phyloP scores from a whole-genome alignment of 345 rosid species.

The Cardamine resedifolia region DNA sequence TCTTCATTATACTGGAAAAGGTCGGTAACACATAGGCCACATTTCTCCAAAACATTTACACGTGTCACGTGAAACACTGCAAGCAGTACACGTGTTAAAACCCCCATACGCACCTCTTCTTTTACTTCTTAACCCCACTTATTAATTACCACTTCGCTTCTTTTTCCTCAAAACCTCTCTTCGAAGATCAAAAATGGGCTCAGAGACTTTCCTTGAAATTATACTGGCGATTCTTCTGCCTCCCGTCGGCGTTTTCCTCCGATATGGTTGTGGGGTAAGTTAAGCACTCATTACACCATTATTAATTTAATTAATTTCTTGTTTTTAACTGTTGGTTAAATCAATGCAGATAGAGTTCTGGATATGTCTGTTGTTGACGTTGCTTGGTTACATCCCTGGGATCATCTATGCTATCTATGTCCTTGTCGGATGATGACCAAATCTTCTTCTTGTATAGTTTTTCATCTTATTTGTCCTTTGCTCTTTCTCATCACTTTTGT shows the following conservation, averaged over 20 bases:
- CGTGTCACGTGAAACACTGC: slow-evolving; percentile 15
- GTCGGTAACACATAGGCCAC: slow-evolving; percentile 14
- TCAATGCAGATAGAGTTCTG: slow-evolving; percentile 81
- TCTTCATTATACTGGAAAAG: slow-evolving; percentile 4
- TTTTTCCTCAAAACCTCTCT: background rate
- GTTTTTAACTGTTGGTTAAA: background rate
- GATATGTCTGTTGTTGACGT: slow-evolving; percentile 76
- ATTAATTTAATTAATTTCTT: background rate
- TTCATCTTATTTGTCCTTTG: slow-evolving; percentile 10
- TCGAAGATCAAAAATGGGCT: slow-evolving; percentile 49
- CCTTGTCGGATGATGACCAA: slow-evolving; percentile 50
- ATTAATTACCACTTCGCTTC: slow-evolving; percentile 4
- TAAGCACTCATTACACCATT: slow-evolving; percentile 31
- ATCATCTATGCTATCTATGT: slow-evolving; percentile 85
- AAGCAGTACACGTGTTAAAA: slow-evolving; percentile 6
- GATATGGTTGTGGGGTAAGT: slow-evolving; percentile 91
- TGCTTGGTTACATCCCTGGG: slow-evolving; percentile 82
- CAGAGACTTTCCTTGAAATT: slow-evolving; percentile 81
- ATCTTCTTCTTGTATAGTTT: slow-evolving; percentile 28
- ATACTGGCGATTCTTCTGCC: slow-evolving; percentile 82
- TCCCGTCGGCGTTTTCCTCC: slow-evolving; percentile 94
- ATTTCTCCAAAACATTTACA: slow-evolving; percentile 2
- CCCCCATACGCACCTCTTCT: background rate
- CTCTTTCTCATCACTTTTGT: slow-evolving; percentile 10
- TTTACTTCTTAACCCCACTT: background rate